These are phyloP conservation scores for Colletotrichum caudatum DNA, from an alignment of 2,329 filamentous ascomycete species.

Conservation along the genomic window DNA sequence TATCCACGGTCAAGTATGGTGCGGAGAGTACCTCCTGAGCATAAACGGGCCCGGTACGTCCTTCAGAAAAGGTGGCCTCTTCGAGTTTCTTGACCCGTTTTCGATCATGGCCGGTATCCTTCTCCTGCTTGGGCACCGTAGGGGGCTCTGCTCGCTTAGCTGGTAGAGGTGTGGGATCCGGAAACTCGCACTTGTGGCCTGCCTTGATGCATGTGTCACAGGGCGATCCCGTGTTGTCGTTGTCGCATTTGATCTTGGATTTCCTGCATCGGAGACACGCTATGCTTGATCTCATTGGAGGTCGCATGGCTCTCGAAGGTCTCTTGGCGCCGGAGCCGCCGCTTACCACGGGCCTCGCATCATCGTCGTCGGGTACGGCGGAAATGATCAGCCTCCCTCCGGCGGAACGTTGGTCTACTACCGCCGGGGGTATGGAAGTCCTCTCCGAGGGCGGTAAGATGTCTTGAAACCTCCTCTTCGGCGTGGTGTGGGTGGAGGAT, in stretches of 20 bases:
- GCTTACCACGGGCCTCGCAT: slow-evolving; percentile 37
- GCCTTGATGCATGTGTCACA: slow-evolving; percentile 82
- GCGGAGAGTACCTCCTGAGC: slow-evolving; percentile 72
- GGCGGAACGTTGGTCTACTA: slow-evolving; percentile 43
- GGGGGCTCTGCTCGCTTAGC: slow-evolving; percentile 58
- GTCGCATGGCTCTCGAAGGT: slow-evolving; percentile 58
- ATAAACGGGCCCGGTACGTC: slow-evolving; percentile 51
- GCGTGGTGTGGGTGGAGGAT: slow-evolving; percentile 48
- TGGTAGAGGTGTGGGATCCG: slow-evolving; percentile 55
- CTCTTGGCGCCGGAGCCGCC: slow-evolving; percentile 48
- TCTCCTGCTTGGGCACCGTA: slow-evolving; percentile 54
- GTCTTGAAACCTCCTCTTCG: slow-evolving; percentile 54
- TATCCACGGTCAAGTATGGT: slow-evolving; percentile 69
- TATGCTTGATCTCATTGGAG: slow-evolving; percentile 80
- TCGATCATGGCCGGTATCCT: slow-evolving; percentile 59
- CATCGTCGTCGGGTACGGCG: slow-evolving; percentile 47
- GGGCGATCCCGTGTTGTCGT: slow-evolving; percentile 66
- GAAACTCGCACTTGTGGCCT: slow-evolving; percentile 79
- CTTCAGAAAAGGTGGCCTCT: slow-evolving; percentile 56
- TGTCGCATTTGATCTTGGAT: slow-evolving; percentile 90
- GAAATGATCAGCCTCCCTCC: slow-evolving; percentile 38
- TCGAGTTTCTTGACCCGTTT: slow-evolving; percentile 62
- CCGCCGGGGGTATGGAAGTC: slow-evolving; percentile 42
- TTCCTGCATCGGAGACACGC: slow-evolving; percentile 81
- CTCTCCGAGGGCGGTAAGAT: slow-evolving; percentile 49